Base-by-base conservation (phyloP, 352 stramenopile genomes). In the Globisporangium canariense region DNA sequence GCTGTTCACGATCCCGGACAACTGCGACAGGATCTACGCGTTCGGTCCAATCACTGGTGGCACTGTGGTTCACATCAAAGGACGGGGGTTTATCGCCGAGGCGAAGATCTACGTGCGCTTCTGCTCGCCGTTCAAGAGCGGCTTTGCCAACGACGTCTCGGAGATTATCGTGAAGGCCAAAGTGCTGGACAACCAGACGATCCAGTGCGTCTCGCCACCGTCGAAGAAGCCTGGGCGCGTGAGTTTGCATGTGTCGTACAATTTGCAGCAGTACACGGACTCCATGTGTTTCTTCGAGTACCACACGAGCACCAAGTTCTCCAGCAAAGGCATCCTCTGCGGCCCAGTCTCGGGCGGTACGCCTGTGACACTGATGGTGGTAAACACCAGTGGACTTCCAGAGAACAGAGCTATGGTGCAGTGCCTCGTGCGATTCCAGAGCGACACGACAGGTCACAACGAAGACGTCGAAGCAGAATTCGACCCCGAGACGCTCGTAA, bases 251-350 rank as follows among this genome's bases (percentile, higher is more conserved):
- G 69, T 90, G 3, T 87, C 81, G 8, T 91, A 91, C 66, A 91
- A 91, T 51, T 62, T 89, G 0, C 81, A 90, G 61, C 76, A 91
- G 68, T 91, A 78, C 68, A 86, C 77, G 2, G 73, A 86, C 52
- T 87, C 83, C 3, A 81, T 70, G 1, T 86, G 79, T 51, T 88
- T 73, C 57, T 91, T 90, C 20, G 83, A 91, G 61, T 91, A 89
- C 55, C 83, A 91, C 51, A 60, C 68, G 13, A 54, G n/a, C 14
- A 86, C 80, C 1, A 60, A 49, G 14, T 91, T 81, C 41, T 36
- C 62, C 4, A 74, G 75, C 36, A 73, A 65, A 45, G 79, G 76
- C 3, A 78, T 73, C 4, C 53, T 89, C 13, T 91, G 83, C 56
- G 83, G 83, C 0, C 79, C 79, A 0, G 75, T 89, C 1, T 87